Percentiles rank a stretch among this genome's conserved stretches.
Conservation (phyloP, 208 protist species). For the Leptomonas pyrrhocoris region DNA sequence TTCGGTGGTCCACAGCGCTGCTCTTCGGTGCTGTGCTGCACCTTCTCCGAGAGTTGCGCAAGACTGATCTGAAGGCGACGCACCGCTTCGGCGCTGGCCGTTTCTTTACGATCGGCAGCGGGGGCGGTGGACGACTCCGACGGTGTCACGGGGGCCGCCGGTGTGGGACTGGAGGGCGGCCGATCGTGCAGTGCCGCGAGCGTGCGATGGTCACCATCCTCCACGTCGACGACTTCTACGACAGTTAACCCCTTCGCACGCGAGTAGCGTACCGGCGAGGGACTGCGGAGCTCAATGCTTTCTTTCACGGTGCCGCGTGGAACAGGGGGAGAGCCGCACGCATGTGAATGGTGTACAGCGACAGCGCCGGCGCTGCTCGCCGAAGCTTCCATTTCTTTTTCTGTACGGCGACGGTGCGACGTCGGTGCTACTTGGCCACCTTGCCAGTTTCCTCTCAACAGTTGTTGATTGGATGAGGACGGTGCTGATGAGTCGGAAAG, state of each 20-base stretch:
- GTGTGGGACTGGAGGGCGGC: constrained; percentile 9
- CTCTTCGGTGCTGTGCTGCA: constrained; percentile 45
- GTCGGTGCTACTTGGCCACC: too few species aligned
- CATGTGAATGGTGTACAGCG: too few species aligned
- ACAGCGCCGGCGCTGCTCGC: not conserved
- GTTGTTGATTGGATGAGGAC: not conserved
- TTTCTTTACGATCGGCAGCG: not conserved
- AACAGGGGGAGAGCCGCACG: too few species aligned
- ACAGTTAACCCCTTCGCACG: not conserved
- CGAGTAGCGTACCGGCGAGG: not conserved
- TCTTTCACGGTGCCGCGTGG: not conserved
- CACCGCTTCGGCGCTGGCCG: not conserved
- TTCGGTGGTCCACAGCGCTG: constrained; percentile 35
- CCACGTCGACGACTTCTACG: constrained; percentile 7
- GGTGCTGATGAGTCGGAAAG: not conserved
- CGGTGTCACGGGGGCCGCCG: not conserved
- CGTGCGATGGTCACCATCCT: not conserved
- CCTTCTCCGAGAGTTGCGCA: constrained; percentile 40
- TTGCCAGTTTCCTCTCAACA: not conserved
- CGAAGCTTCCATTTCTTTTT: not conserved
- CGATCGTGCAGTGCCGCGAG: not conserved
- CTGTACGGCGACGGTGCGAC: not conserved
- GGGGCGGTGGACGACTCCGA: not conserved
- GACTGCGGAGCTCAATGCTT: not conserved
- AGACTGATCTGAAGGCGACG: constrained; percentile 38